Conservation (phyloP, 1,284 basidiomycete species). For the Cutaneotrichosporon spelunceum region DNA sequence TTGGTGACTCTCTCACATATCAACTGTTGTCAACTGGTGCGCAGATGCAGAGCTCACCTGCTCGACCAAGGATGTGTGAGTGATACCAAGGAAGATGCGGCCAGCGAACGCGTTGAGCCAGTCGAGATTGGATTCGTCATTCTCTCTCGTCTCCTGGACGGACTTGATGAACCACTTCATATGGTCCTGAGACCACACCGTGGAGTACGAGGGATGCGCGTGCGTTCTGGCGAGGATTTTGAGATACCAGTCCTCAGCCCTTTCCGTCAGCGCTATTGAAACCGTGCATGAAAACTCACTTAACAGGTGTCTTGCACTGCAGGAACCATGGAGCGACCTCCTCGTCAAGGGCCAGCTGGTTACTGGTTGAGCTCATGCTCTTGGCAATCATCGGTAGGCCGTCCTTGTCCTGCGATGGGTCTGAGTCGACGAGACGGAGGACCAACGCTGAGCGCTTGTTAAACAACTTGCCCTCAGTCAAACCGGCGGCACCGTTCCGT, state of each 20-base stretch:
- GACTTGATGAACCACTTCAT: conserved; percentile 80
- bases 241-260: conserved; percentile 85
- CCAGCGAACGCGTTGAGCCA: conserved; percentile 95
- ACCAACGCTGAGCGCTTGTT: conserved; percentile 82
- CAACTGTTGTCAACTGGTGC: conserved; percentile 51
- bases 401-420: conserved; percentile 26
- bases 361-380: conserved; percentile 35
- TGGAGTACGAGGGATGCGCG: conserved; percentile 52
- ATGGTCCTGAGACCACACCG: conserved; percentile 69
- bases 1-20: conserved; percentile 88
- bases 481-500: conserved; percentile 54
- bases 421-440: conserved; percentile 56
- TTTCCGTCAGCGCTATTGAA: conserved; percentile 16
- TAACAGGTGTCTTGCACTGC: conserved; percentile 69
- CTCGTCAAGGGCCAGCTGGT: conserved; percentile 53
- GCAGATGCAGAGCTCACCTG: conserved; percentile 43
- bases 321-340: conserved; percentile 75
- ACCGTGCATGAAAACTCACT: conserved; percentile 43
- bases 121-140: conserved; percentile 91
- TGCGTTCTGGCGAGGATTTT: conserved; percentile 69
- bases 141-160: conserved; percentile 63
- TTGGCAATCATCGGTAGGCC: conserved; percentile 33
- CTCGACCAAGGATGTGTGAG: conserved; percentile 76
- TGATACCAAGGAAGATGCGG: conserved; percentile 86
- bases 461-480: conserved; percentile 69